phyloP scores from a whole-genome alignment of 495 filamentous ascomycete species.

The Glonium stellatum region DNA sequence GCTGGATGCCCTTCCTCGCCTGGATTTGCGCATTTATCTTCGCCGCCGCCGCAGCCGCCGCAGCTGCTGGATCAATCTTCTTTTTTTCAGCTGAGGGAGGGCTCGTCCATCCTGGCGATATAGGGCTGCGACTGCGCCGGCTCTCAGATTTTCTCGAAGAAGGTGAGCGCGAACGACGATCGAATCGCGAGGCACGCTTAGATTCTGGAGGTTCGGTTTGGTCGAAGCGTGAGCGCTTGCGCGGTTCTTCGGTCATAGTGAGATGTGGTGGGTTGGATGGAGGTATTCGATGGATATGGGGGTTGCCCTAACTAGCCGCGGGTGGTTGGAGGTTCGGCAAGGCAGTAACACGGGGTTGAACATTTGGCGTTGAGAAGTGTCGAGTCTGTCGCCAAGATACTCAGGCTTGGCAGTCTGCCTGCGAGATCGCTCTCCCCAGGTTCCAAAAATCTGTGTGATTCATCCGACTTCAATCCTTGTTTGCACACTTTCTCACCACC shows the following conservation, averaged over 20 bases:
- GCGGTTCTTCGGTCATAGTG: slow-evolving; percentile 71
- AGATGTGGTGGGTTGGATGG: slow-evolving; percentile 22
- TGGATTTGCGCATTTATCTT: slow-evolving; percentile 90
- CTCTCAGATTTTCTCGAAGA: slow-evolving; percentile 54
- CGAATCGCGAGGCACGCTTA: slow-evolving; percentile 65
- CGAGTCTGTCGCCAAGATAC: slow-evolving; percentile 27
- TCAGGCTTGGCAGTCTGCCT: background rate
- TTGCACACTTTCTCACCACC: background rate
- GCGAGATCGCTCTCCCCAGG: slow-evolving; percentile 10
- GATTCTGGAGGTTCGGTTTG: slow-evolving; percentile 68
- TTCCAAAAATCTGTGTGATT: slow-evolving; percentile 4
- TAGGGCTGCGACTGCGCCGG: slow-evolving; percentile 73
- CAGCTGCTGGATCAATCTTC: slow-evolving; percentile 51
- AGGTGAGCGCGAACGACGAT: slow-evolving; percentile 80
- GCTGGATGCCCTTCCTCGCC: slow-evolving; percentile 87
- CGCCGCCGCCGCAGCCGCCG: slow-evolving; percentile 86
- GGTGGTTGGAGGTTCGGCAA: slow-evolving; percentile 11
- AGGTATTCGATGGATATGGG: background rate
- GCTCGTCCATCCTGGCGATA: slow-evolving; percentile 50
- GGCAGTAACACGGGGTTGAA: background rate
- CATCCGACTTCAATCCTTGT: background rate
- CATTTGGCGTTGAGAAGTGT: background rate
- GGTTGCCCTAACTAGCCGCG: slow-evolving; percentile 11
- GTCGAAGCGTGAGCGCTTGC: slow-evolving; percentile 89
- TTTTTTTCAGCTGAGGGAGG: slow-evolving; percentile 40